phyloP scores from a whole-genome alignment of 768 basidiomycete species.

The Kwoniella europaea region DNA sequence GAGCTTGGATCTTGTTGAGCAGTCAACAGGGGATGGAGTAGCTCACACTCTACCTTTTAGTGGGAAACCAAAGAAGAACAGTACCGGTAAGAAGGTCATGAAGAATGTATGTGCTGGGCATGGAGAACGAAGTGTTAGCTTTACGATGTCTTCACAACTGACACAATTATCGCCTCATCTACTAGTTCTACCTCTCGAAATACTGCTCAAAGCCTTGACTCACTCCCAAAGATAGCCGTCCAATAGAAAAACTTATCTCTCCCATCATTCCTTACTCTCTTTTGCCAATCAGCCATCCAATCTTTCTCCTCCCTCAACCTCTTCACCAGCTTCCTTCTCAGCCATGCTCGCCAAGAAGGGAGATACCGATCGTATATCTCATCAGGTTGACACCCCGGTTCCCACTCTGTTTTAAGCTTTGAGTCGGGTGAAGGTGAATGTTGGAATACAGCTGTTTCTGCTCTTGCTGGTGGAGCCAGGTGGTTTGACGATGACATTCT shows the following conservation, averaged over 20 bases:
- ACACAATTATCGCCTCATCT: no score
- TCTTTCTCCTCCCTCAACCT: slow-evolving; percentile 47
- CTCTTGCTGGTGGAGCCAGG: neutral
- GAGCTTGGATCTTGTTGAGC: neutral
- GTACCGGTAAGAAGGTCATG: slow-evolving; percentile 81
- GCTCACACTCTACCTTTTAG: slow-evolving; percentile 73
- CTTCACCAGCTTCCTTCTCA: slow-evolving; percentile 41
- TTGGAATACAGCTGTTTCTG: slow-evolving; percentile 40
- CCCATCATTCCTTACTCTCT: slow-evolving; percentile 40
- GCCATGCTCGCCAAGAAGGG: slow-evolving; percentile 44
- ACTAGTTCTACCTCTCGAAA: no score
- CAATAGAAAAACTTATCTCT: slow-evolving; percentile 57
- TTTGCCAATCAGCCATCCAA: slow-evolving; percentile 52
- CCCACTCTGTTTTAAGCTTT: slow-evolving; percentile 37
- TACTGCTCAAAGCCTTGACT: slow-evolving; percentile 18
- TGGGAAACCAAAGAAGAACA: slow-evolving; percentile 85
- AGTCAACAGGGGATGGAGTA: slow-evolving; percentile 41
- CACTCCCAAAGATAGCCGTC: slow-evolving; percentile 58
- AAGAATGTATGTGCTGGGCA: slow-evolving; percentile 67
- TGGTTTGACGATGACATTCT: neutral
- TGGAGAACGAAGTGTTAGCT: no score
- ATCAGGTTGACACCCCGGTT: slow-evolving; percentile 56
- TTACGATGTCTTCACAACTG: no score
- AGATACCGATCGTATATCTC: slow-evolving; percentile 51
- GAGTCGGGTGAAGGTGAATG: slow-evolving; percentile 36